Percentiles rank a stretch among this genome's conserved stretches.
These are phyloP conservation scores for Leptosphaerulina australis DNA, from an alignment of 2,329 filamentous ascomycete genomes.

Conservation along the genomic window DNA sequence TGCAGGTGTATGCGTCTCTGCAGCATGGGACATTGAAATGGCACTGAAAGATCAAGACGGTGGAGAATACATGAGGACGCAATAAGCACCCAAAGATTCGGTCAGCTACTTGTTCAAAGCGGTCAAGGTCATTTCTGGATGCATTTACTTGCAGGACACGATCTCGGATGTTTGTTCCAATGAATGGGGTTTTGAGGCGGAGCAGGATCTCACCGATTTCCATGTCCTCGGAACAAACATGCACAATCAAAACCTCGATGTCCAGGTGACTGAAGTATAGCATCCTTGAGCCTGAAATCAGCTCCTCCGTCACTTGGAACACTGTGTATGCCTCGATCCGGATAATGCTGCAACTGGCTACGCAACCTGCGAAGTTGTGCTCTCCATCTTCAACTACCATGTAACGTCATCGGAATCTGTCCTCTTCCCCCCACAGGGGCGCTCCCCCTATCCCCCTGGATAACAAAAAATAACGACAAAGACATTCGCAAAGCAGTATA, in stretches of 20 bases:
- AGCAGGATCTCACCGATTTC: slow-evolving; percentile 8
- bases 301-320: not conserved
- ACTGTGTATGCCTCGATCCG: not conserved
- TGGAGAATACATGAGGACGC: not conserved
- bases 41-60: not conserved
- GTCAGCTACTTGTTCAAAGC: not conserved
- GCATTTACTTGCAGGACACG: not conserved
- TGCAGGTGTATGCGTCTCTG: too few species aligned
- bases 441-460: not conserved
- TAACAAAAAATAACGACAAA: not conserved
- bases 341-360: not conserved
- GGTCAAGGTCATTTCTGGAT: not conserved
- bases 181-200: not conserved
- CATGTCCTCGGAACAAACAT: not conserved
- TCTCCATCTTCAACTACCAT: not conserved
- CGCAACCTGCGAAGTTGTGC: not conserved
- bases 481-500: not conserved
- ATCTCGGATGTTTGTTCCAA: not conserved
- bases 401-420: not conserved
- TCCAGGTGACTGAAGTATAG: slow-evolving; percentile 1
- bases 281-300: slow-evolving; percentile 1
- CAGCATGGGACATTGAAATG: too few species aligned
- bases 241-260: not conserved
- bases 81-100: not conserved
- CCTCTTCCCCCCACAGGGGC: too few species aligned